Conservation (phyloP, 1,139 yeast genomes). For the Meyerozyma elateridarum region DNA sequence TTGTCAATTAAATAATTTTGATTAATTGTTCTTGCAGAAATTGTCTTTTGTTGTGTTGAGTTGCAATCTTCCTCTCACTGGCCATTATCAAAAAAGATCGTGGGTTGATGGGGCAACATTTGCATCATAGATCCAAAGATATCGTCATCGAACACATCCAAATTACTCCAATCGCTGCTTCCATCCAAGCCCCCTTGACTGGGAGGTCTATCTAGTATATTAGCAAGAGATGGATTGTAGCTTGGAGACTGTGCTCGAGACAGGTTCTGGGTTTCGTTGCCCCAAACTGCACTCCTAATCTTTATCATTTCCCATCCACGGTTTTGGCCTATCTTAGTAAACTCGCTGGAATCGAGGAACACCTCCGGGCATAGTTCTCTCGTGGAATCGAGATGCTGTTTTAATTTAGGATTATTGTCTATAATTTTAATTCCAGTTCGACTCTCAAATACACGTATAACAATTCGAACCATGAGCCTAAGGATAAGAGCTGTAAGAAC, state of each 20-base stretch:
- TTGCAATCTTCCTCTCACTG: too few species aligned
- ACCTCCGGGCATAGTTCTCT: slow-evolving; percentile 24
- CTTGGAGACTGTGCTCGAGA: not conserved
- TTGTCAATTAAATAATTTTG: too few species aligned
- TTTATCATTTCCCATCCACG: slow-evolving; percentile 2
- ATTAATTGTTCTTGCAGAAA: too few species aligned
- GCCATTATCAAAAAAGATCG: too few species aligned
- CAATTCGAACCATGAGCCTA: slow-evolving; percentile 22
- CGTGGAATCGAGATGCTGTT: slow-evolving; percentile 21
- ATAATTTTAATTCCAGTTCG: slow-evolving; percentile 14
- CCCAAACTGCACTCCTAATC: not conserved
- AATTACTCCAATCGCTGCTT: too few species aligned
- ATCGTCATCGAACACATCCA: too few species aligned
- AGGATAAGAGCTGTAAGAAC: slow-evolving; percentile 19
- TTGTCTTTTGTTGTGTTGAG: too few species aligned
- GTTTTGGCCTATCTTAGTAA: not conserved
- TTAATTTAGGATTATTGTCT: slow-evolving; percentile 15
- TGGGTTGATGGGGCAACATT: too few species aligned
- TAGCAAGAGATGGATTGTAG: not conserved
- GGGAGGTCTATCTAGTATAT: slow-evolving; percentile 3
- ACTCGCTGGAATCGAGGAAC: slow-evolving; percentile 8
- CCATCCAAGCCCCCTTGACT: too few species aligned
- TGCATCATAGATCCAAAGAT: too few species aligned
- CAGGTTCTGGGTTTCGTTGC: not conserved
- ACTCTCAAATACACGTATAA: slow-evolving; percentile 22